phyloP scores from a whole-genome alignment of 2,329 filamentous ascomycete species.

The Cordyceps javanica region DNA sequence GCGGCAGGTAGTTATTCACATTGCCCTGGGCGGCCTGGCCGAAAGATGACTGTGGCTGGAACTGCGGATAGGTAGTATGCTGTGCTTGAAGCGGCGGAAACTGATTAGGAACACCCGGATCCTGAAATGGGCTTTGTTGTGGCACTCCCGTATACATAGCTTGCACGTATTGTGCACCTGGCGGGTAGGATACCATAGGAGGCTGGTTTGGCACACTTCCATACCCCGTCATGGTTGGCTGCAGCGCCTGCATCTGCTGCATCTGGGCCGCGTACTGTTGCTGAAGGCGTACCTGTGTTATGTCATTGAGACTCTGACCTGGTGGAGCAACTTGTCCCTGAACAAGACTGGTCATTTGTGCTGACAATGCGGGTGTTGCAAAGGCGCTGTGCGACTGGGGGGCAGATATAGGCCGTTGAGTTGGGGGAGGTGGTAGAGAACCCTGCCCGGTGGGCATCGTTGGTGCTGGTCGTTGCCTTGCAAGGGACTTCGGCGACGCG shows the following conservation, averaged over 20 bases:
- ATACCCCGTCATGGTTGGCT: slow-evolving; percentile 33
- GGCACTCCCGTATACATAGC: slow-evolving; percentile 44
- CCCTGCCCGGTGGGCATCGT: slow-evolving; percentile 54
- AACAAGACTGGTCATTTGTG: slow-evolving; percentile 71
- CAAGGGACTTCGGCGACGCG: slow-evolving; percentile 22
- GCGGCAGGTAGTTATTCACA: slow-evolving; percentile 54
- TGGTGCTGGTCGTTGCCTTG: slow-evolving; percentile 64
- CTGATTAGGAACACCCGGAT: slow-evolving; percentile 32
- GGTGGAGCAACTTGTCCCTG: slow-evolving; percentile 60
- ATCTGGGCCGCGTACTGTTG: slow-evolving; percentile 50
- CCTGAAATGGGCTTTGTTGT: slow-evolving; percentile 33
- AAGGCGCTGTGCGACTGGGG: slow-evolving; percentile 75
- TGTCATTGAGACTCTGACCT: slow-evolving; percentile 71
- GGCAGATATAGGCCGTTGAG: slow-evolving; percentile 76
- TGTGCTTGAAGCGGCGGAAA: slow-evolving; percentile 48
- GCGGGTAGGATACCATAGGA: slow-evolving; percentile 32
- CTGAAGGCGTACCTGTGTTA: slow-evolving; percentile 61
- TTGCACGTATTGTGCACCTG: slow-evolving; percentile 35
- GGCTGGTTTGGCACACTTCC: slow-evolving; percentile 18
- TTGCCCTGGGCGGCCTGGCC: slow-evolving; percentile 35
- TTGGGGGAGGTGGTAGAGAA: slow-evolving; percentile 68
- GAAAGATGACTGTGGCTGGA: slow-evolving; percentile 44
- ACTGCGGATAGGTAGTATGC: slow-evolving; percentile 53
- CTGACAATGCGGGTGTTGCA: slow-evolving; percentile 66
- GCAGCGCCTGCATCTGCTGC: slow-evolving; percentile 33